A percentile compares a stretch with the other conserved stretches of the same genome.
phyloP scores from a whole-genome alignment of 1,284 basidiomycete species.

The Papiliotrema fonsecae region DNA sequence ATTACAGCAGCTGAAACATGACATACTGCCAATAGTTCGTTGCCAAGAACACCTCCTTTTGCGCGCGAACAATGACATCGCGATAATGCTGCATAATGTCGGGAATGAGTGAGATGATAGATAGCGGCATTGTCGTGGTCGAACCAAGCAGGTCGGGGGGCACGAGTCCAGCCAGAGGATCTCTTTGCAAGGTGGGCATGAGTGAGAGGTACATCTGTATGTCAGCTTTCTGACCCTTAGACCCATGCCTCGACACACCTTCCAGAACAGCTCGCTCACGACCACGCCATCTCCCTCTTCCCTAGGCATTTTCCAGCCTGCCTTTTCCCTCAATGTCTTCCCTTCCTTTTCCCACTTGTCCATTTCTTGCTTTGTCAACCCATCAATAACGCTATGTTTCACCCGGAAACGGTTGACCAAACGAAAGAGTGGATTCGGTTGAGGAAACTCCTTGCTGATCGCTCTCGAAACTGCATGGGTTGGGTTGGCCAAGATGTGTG shows the following conservation, averaged over 20 bases:
- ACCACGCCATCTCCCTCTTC: constrained; percentile 36
- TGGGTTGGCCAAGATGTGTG: constrained; percentile 36
- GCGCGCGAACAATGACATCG: constrained; percentile 54
- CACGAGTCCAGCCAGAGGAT: constrained; percentile 54
- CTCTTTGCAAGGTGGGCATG: constrained; percentile 52
- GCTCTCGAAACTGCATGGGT: constrained; percentile 31
- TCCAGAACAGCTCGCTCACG: constrained; percentile 46
- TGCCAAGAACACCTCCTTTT: constrained; percentile 58
- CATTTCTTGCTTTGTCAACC: constrained; percentile 36
- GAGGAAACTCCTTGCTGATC: constrained; percentile 35
- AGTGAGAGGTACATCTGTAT: constrained; percentile 55
- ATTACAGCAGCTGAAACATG: background rate
- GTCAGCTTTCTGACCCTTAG: background rate
- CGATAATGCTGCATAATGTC: constrained; percentile 59
- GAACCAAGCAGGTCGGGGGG: constrained; percentile 56
- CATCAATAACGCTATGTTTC: constrained; percentile 45
- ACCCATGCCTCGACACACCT: constrained; percentile 20
- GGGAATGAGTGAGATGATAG: constrained; percentile 53
- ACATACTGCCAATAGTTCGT: constrained; percentile 58
- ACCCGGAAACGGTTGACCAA: constrained; percentile 37
- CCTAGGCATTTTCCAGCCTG: constrained; percentile 43
- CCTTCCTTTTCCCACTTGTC: constrained; percentile 30
- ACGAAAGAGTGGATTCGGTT: constrained; percentile 35
- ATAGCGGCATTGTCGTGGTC: constrained; percentile 55
- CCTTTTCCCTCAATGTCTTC: constrained; percentile 28